Conservation (phyloP, 352 stramenopile species). For the Globisporangium emineosum region DNA sequence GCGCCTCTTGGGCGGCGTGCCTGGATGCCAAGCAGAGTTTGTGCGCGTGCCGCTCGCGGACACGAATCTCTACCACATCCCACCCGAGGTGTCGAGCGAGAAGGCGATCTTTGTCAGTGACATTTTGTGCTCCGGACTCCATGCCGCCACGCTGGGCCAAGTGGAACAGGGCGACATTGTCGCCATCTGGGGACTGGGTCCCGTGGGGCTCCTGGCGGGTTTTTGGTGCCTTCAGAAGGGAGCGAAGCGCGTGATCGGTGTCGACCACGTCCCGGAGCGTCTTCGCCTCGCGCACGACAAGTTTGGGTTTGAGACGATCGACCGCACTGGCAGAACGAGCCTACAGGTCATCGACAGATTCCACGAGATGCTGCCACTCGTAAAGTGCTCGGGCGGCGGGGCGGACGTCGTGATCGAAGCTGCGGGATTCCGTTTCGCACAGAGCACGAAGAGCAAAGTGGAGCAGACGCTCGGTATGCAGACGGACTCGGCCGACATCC, state of each 20-base stretch:
- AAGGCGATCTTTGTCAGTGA: conserved; percentile 43
- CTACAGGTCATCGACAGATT: conserved; percentile 30
- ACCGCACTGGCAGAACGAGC: conserved; percentile 22
- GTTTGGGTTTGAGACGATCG: conserved; percentile 35
- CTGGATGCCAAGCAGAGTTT: conserved; percentile 50
- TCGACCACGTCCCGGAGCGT: conserved; percentile 32
- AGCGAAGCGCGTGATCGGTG: conserved; percentile 38
- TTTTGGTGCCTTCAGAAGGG: conserved; percentile 33
- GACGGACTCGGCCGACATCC: conserved; percentile 26
- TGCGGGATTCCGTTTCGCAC: conserved; percentile 27
- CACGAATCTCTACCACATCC: conserved; percentile 33
- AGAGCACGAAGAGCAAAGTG: conserved; percentile 21
- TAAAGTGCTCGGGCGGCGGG: conserved; percentile 17
- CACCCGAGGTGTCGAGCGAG: conserved; percentile 26
- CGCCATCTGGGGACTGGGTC: conserved; percentile 36
- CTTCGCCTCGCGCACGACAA: conserved; percentile 27
- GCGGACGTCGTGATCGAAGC: conserved; percentile 44
- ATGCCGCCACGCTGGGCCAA: conserved; percentile 29
- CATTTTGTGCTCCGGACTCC: conserved; percentile 32
- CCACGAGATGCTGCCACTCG: conserved; percentile 26
- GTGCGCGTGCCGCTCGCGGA: conserved; percentile 51
- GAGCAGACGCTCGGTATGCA: conserved; percentile 27
- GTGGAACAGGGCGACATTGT: conserved; percentile 35
- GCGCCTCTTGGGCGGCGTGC: conserved; percentile 29
- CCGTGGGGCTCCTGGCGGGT: conserved; percentile 29